Evolutionary conservation across 441 rosid genomes (phyloP).

Genomic region (Adansonia gregorii): DNA sequence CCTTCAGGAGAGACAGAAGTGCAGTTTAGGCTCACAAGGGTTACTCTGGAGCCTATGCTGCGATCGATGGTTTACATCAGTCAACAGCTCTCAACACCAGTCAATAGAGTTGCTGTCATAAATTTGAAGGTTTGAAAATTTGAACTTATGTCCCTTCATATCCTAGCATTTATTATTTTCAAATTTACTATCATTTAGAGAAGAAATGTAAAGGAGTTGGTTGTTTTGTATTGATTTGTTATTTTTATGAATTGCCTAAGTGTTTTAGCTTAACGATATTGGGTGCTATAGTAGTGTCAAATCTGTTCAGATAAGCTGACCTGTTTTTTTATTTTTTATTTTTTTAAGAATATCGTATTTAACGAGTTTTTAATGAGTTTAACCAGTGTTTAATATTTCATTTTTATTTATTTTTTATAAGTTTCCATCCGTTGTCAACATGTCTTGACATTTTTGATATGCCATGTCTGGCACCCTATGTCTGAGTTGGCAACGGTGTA

Average conservation of each 20-base stretch:
- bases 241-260: not conserved
- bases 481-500: not conserved
- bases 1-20: slow-evolving; percentile 62
- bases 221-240: not conserved
- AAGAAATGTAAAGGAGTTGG: not conserved
- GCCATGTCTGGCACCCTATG: not conserved
- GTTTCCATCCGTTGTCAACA: not conserved
- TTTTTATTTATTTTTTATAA: not conserved
- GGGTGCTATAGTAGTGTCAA: not conserved
- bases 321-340: not conserved
- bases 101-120: slow-evolving; percentile 68
- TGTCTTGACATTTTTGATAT: not conserved
- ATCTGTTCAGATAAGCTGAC: not conserved
- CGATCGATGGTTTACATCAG: slow-evolving; percentile 69
- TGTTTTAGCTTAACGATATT: not conserved
- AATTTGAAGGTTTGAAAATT: slow-evolving; percentile 57
- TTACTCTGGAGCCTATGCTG: slow-evolving; percentile 67
- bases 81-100: slow-evolving; percentile 64
- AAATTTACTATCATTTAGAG: not conserved
- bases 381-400: not conserved
- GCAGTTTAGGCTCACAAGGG: slow-evolving; percentile 65
- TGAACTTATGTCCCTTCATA: slow-evolving; percentile 4
- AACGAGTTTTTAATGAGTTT: not conserved
- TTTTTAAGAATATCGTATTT: not conserved
- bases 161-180: not conserved